phyloP scores from a whole-genome alignment of 2,329 filamentous ascomycete genomes.

The Trichoderma breve region DNA sequence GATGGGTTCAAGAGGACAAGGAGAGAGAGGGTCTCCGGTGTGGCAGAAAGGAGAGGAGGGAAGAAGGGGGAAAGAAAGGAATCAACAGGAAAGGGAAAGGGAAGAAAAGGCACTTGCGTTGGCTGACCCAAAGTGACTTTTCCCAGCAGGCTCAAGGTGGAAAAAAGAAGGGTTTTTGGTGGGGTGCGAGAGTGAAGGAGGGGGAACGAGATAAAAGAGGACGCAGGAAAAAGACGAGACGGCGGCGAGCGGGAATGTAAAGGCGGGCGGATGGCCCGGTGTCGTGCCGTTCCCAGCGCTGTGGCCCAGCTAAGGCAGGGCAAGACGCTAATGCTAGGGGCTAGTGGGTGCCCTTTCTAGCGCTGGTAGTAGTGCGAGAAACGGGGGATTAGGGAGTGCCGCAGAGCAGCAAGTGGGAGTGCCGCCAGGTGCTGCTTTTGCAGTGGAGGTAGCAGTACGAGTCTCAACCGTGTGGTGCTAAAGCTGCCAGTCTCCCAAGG shows the following conservation, averaged over 20 bases:
- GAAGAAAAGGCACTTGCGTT: not conserved
- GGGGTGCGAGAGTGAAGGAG: slow-evolving; percentile 23
- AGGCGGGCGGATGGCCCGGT: slow-evolving; percentile 38
- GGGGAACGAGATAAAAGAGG: slow-evolving; percentile 19
- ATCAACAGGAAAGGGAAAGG: not conserved
- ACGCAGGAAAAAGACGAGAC: slow-evolving; percentile 19
- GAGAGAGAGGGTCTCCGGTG: not conserved
- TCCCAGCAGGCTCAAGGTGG: not conserved
- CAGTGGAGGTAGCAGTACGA: not conserved
- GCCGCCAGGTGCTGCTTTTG: no score
- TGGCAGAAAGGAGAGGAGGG: not conserved
- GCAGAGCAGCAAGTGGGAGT: not conserved
- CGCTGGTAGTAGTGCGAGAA: slow-evolving; percentile 17
- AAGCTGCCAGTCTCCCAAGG: not conserved
- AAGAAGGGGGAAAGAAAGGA: not conserved
- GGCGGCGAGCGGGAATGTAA: slow-evolving; percentile 36
- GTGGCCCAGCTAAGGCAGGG: slow-evolving; percentile 29
- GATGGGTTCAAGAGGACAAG: not conserved
- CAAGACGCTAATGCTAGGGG: slow-evolving; percentile 21
- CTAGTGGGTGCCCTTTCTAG: slow-evolving; percentile 21
- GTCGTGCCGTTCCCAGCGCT: slow-evolving; percentile 40
- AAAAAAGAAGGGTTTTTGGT: slow-evolving; percentile 16
- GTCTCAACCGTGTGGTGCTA: not conserved
- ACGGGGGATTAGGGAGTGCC: slow-evolving; percentile 10
- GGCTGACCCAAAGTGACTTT: slow-evolving; percentile 6